phyloP scores from a whole-genome alignment of 2,329 filamentous ascomycete species.

The Xylaria hypoxylon region DNA sequence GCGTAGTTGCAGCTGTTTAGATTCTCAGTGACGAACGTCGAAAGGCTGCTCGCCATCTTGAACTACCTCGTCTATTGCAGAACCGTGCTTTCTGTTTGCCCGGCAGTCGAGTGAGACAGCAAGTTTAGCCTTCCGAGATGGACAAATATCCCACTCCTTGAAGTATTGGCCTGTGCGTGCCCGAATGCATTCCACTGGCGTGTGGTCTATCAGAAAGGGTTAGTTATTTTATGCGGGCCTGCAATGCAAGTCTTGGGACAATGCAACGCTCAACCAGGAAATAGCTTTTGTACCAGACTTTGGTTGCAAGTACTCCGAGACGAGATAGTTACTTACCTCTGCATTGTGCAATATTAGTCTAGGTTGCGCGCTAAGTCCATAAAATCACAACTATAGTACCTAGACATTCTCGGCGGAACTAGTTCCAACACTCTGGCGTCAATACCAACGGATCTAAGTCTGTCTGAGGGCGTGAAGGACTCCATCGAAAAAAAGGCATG shows the following conservation, averaged over 20 bases:
- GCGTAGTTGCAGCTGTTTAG: neutral
- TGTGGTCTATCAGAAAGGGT: neutral
- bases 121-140: neutral
- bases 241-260: neutral
- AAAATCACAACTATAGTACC: neutral
- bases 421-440: constrained; percentile 15
- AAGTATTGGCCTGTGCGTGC: constrained; percentile 12
- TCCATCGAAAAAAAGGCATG: constrained; percentile 15
- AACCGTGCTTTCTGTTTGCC: neutral
- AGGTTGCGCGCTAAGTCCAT: neutral
- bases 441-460: constrained; percentile 29
- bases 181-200: constrained; percentile 6
- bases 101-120: constrained; percentile 15
- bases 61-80: neutral
- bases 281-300: constrained; percentile 6
- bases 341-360: neutral
- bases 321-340: neutral
- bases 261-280: neutral
- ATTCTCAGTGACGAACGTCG: neutral
- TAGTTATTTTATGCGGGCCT: neutral
- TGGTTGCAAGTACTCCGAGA: neutral
- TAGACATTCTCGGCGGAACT: neutral
- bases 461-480: constrained; percentile 23
- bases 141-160: neutral
- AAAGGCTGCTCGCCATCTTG: neutral